Conservation (phyloP, 1,139 yeast genomes). For the Debaryomycetaceae sp. region DNA sequence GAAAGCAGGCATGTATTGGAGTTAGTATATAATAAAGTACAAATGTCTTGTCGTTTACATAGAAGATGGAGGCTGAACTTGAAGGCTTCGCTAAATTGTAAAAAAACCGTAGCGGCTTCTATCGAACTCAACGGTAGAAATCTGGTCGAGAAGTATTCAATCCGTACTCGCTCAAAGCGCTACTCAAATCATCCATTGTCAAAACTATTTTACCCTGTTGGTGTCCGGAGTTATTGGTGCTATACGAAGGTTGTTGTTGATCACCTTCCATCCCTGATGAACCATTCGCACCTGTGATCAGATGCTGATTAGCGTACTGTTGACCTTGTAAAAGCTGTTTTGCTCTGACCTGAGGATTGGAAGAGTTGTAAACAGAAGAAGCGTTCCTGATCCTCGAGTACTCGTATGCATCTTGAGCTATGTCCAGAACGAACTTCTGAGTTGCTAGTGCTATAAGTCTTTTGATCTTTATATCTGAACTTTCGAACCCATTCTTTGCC, state of each 20-base stretch:
- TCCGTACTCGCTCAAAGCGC: conserved; percentile 90
- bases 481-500: conserved; percentile 83
- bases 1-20: background rate
- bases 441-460: conserved; percentile 90
- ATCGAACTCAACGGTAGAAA: conserved; percentile 47
- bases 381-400: conserved; percentile 86
- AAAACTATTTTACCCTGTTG: conserved; percentile 74
- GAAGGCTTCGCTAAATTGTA: no score
- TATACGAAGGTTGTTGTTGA: conserved; percentile 29
- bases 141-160: conserved; percentile 88
- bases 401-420: conserved; percentile 96
- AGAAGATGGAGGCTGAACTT: no score
- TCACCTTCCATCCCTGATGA: conserved; percentile 39
- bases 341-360: conserved; percentile 85
- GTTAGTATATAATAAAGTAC: background rate
- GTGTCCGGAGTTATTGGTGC: conserved; percentile 47
- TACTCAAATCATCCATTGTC: conserved; percentile 85
- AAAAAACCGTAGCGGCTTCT: no score
- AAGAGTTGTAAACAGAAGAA: conserved; percentile 75
- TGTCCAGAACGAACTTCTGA: conserved; percentile 89
- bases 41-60: no score
- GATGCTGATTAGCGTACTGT: conserved; percentile 49
- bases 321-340: conserved; percentile 72
- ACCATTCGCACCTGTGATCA: conserved; percentile 34
- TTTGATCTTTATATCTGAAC: conserved; percentile 76